Percentiles rank a stretch among this genome's conserved stretches.
Evolutionary conservation across 306 rosid species (phyloP).

Genomic region (Sesbania bispinosa): DNA sequence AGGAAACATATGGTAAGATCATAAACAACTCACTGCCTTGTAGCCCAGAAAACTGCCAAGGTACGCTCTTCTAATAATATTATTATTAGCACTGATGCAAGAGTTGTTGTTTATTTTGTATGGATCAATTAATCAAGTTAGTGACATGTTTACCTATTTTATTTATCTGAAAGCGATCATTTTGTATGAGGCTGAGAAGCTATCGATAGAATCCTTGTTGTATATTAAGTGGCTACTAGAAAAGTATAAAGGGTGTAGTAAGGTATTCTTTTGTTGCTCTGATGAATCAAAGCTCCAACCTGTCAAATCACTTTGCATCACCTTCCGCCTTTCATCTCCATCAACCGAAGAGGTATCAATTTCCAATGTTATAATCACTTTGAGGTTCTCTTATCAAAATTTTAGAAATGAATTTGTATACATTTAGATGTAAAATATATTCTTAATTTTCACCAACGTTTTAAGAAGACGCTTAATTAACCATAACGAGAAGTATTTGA

Average conservation of each 20-base stretch:
- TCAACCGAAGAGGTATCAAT: constrained; percentile 56
- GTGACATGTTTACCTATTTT: background rate
- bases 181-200: constrained; percentile 65
- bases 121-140: background rate
- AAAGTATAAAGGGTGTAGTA: constrained; percentile 57
- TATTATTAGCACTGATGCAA: background rate
- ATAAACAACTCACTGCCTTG: constrained; percentile 39
- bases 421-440: no score
- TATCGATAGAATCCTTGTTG: constrained; percentile 59
- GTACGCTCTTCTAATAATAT: constrained; percentile 32
- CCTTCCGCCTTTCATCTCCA: constrained; percentile 59
- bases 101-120: background rate
- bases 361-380: no score
- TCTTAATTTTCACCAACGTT: no score
- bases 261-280: constrained; percentile 86
- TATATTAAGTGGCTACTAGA: constrained; percentile 80
- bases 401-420: no score
- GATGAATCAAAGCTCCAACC: constrained; percentile 71
- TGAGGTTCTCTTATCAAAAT: no score
- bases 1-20: constrained; percentile 40
- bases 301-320: constrained; percentile 55
- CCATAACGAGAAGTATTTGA: no score
- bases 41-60: constrained; percentile 52
- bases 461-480: no score
- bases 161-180: constrained; percentile 48